These are phyloP conservation scores for Pharnaceum exiguum DNA, from an alignment of 148 eudicot species.

Conservation along the genomic window DNA sequence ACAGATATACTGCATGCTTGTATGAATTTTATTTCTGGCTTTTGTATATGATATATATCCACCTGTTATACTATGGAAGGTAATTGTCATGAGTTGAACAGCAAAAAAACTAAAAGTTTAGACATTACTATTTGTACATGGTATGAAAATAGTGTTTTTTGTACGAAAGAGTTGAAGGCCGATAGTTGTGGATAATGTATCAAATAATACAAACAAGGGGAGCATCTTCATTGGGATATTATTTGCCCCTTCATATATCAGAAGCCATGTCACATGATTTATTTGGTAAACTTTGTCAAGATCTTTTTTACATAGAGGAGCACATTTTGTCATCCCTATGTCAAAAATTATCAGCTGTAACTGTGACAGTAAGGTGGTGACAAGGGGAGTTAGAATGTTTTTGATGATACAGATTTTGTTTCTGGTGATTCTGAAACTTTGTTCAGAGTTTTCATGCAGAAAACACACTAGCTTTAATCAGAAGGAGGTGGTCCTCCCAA, in stretches of 20 bases:
- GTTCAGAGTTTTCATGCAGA: conserved; percentile 16
- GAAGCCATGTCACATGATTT: neutral
- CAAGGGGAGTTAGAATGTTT: conserved; percentile 20
- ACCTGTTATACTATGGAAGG: too few relatives aligned
- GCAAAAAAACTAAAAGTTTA: too few relatives aligned
- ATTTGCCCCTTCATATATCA: conserved; percentile 8
- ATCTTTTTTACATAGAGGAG: conserved; percentile 1
- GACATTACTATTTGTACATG: too few relatives aligned
- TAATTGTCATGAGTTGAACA: too few relatives aligned
- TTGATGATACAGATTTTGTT: conserved; percentile 10
- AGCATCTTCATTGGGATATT: conserved; percentile 13
- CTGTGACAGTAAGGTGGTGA: conserved; percentile 5
- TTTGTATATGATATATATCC: too few relatives aligned
- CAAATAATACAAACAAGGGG: neutral
- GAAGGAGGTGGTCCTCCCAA: conserved; percentile 15
- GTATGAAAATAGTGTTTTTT: too few relatives aligned
- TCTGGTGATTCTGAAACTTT: conserved; percentile 8
- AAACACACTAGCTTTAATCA: conserved; percentile 22
- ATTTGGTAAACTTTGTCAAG: conserved; percentile 7
- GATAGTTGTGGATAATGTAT: neutral
- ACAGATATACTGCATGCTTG: too few relatives aligned
- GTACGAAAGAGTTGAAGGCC: too few relatives aligned
- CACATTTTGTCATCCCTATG: conserved; percentile 16
- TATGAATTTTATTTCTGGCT: too few relatives aligned
- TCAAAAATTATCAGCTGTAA: conserved; percentile 9